Conservation (phyloP, 805 yeast genomes). For the Ogataea wickerhamii region DNA sequence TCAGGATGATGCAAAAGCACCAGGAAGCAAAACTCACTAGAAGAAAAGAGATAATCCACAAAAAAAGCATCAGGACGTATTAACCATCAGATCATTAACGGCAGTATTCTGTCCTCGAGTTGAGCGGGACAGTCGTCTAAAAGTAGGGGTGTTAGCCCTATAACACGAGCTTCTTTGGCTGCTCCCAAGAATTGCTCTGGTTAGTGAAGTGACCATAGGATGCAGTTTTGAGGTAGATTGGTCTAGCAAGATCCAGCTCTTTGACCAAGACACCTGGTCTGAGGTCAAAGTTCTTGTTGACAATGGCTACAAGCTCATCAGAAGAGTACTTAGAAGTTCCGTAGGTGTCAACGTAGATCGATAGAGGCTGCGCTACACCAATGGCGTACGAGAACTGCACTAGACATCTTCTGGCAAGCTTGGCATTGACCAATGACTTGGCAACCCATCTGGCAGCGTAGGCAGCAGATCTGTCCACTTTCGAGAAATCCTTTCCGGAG, state of each 20-base stretch:
- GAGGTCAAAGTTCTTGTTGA: slow-evolving; percentile 92
- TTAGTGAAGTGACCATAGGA: slow-evolving; percentile 99
- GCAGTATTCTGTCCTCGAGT: slow-evolving; percentile 24
- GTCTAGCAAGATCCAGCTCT: slow-evolving; percentile 97
- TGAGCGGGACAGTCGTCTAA: slow-evolving; percentile 24
- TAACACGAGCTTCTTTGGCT: slow-evolving; percentile 75
- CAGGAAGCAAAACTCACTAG: not conserved
- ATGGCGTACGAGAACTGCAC: slow-evolving; percentile 99
- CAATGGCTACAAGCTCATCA: slow-evolving; percentile 85
- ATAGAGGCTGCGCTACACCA: slow-evolving; percentile 99
- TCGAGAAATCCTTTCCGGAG: slow-evolving; percentile 99
- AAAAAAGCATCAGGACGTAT: slow-evolving; percentile 6
- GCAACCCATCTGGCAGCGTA: slow-evolving; percentile 99
- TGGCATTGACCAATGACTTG: slow-evolving; percentile 92
- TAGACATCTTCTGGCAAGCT: slow-evolving; percentile 92
- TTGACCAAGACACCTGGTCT: slow-evolving; percentile 99
- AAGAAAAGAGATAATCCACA: not conserved
- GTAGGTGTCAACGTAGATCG: slow-evolving; percentile 95
- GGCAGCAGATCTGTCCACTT: slow-evolving; percentile 99
- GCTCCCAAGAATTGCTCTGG: slow-evolving; percentile 98
- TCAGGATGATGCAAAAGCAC: slow-evolving; percentile 1
- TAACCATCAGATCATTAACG: slow-evolving; percentile 6
- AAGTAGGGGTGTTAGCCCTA: slow-evolving; percentile 31
- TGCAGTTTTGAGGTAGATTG: slow-evolving; percentile 98
- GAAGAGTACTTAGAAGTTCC: slow-evolving; percentile 93